phyloP scores from a whole-genome alignment of 768 basidiomycete genomes.

The Amanita pallidorosea region DNA sequence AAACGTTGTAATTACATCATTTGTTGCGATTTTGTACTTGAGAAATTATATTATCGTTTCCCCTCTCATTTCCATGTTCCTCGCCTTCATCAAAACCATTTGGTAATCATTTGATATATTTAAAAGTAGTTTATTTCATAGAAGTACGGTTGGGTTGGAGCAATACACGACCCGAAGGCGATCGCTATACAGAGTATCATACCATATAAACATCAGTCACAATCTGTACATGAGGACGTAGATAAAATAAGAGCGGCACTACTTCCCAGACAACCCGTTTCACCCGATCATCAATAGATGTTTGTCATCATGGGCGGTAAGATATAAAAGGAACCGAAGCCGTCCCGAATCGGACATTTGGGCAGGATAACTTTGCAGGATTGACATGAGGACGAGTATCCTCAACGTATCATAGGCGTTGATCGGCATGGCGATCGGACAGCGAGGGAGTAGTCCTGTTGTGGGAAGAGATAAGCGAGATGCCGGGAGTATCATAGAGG shows the following conservation, averaged over 20 bases:
- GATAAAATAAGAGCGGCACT: not conserved
- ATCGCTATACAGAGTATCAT: not conserved
- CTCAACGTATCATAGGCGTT: not conserved
- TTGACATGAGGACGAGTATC: not conserved
- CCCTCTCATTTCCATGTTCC: conserved; percentile 5
- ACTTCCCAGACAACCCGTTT: not conserved
- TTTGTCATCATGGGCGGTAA: not conserved
- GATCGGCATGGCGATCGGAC: not conserved
- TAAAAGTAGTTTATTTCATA: not conserved
- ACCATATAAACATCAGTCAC: not conserved
- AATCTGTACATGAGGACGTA: not conserved
- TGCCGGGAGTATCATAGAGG: not conserved
- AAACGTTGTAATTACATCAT: too few relatives aligned
- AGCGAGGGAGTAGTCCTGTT: not conserved
- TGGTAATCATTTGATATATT: not conserved
- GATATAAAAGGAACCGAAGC: not conserved
- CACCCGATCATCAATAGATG: conserved; percentile 1
- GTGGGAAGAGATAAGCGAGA: not conserved
- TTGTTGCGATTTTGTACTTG: too few relatives aligned
- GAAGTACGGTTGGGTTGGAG: not conserved
- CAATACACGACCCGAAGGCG: not conserved
- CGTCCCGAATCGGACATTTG: not conserved
- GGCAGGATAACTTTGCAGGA: not conserved
- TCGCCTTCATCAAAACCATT: not conserved
- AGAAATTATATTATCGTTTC: too few relatives aligned